phyloP scores from a whole-genome alignment of 1,284 basidiomycete species.

The Fomitopsis palustris region DNA sequence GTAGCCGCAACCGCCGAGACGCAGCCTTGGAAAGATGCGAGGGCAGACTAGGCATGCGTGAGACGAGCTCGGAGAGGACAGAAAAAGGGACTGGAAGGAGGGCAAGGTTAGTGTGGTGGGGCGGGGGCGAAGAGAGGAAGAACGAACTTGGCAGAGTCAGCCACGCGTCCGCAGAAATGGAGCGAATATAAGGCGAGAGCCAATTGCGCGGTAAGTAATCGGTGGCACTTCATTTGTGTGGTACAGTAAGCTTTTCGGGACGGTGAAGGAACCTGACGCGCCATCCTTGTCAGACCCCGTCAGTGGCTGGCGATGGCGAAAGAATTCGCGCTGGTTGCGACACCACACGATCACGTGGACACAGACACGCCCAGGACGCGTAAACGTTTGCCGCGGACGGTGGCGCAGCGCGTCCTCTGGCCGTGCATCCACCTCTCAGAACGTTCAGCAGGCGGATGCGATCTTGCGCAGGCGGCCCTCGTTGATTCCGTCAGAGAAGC shows the following conservation, averaged over 20 bases:
- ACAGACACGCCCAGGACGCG: neutral
- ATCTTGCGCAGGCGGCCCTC: neutral
- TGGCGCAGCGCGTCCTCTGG: neutral
- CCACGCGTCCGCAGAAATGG: neutral
- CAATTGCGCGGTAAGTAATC: neutral
- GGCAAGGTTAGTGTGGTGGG: neutral
- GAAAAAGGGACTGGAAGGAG: neutral
- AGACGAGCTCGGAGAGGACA: neutral
- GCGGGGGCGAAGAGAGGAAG: neutral
- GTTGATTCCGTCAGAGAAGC: neutral
- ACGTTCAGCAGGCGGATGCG: neutral
- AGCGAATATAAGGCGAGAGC: neutral
- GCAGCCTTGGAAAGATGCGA: neutral
- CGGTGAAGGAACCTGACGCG: constrained; percentile 3
- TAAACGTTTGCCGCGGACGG: neutral
- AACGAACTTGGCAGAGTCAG: neutral
- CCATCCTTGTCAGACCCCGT: neutral
- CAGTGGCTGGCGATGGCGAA: constrained; percentile 20
- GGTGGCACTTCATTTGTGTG: neutral
- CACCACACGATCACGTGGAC: constrained; percentile 15
- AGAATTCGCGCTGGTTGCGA: constrained; percentile 18
- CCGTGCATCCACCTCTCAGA: neutral
- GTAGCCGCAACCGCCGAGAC: neutral
- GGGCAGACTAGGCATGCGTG: neutral
- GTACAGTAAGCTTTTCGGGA: neutral